Conservation (phyloP, 495 filamentous ascomycete genomes). For the Filosporella fistucella region DNA sequence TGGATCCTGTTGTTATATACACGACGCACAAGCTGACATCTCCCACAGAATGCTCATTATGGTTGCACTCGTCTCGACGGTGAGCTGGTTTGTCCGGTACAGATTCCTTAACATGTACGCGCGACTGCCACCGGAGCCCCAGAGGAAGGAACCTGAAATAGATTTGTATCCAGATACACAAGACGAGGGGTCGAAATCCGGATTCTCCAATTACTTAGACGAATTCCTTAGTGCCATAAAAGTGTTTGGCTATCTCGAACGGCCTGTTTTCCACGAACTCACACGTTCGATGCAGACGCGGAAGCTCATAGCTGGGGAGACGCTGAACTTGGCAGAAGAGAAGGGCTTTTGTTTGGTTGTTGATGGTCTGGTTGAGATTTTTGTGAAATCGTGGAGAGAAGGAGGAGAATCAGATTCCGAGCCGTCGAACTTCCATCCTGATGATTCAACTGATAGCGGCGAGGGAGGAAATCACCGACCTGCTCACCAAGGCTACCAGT, state of each 20-base stretch:
- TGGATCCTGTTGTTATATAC: not conserved
- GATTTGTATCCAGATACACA: slow-evolving; percentile 92
- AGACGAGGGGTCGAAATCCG: slow-evolving; percentile 84
- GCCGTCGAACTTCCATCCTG: slow-evolving; percentile 16
- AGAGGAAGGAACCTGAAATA: slow-evolving; percentile 90
- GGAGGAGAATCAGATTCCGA: slow-evolving; percentile 33
- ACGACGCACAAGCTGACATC: slow-evolving; percentile 24
- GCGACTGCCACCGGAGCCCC: slow-evolving; percentile 86
- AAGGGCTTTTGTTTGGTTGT: slow-evolving; percentile 98
- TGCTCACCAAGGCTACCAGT: slow-evolving; percentile 76
- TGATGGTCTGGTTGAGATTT: slow-evolving; percentile 95
- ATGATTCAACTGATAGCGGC: slow-evolving; percentile 24
- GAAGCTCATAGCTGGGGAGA: slow-evolving; percentile 94
- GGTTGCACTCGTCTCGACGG: slow-evolving; percentile 66
- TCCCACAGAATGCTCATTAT: slow-evolving; percentile 68
- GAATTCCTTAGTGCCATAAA: slow-evolving; percentile 99
- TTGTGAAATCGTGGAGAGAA: slow-evolving; percentile 83
- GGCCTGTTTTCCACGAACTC: slow-evolving; percentile 95
- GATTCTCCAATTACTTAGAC: slow-evolving; percentile 90
- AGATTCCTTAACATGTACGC: slow-evolving; percentile 94
- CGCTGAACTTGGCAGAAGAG: slow-evolving; percentile 89
- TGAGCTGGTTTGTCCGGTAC: slow-evolving; percentile 92
- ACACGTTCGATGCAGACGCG: slow-evolving; percentile 97
- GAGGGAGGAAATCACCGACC: slow-evolving; percentile 24
- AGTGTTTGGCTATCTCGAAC: slow-evolving; percentile 95